phyloP scores from a whole-genome alignment of 306 rosid genomes.

The Vicia faba region DNA sequence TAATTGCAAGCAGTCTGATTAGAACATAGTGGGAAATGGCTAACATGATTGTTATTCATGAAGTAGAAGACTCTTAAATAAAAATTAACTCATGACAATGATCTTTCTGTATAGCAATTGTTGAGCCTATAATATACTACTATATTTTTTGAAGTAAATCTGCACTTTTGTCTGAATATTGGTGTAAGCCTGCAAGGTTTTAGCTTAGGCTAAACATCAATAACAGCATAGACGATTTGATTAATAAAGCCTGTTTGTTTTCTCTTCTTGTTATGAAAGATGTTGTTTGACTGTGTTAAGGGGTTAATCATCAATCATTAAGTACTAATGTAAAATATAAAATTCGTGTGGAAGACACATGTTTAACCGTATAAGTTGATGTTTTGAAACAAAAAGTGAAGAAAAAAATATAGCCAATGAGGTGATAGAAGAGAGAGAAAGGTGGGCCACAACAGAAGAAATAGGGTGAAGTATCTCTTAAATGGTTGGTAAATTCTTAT shows the following conservation, averaged over 20 bases:
- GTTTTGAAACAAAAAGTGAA: too few relatives aligned
- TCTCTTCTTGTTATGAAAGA: constrained; percentile 2
- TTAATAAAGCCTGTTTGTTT: too few relatives aligned
- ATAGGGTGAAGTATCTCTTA: too few relatives aligned
- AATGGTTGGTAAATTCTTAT: too few relatives aligned
- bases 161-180: constrained; percentile 22
- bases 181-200: constrained; percentile 26
- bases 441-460: too few relatives aligned
- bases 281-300: constrained; percentile 5
- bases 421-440: too few relatives aligned
- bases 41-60: constrained; percentile 30
- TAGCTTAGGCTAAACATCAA: constrained; percentile 27
- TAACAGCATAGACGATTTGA: constrained; percentile 14
- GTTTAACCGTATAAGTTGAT: constrained; percentile 1
- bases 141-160: constrained; percentile 19
- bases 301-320: constrained; percentile 15
- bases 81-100: constrained; percentile 13
- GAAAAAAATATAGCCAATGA: too few relatives aligned
- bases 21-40: constrained; percentile 43
- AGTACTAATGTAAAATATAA: constrained; percentile 1
- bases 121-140: constrained; percentile 32
- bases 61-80: constrained; percentile 9
- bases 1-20: constrained; percentile 42
- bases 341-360: background rate
- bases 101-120: constrained; percentile 26